Evolutionary conservation across 163 green algal species (phyloP), one percentile per base, ranked within the genome.

Genomic region (Chloromonas sp.): DNA sequence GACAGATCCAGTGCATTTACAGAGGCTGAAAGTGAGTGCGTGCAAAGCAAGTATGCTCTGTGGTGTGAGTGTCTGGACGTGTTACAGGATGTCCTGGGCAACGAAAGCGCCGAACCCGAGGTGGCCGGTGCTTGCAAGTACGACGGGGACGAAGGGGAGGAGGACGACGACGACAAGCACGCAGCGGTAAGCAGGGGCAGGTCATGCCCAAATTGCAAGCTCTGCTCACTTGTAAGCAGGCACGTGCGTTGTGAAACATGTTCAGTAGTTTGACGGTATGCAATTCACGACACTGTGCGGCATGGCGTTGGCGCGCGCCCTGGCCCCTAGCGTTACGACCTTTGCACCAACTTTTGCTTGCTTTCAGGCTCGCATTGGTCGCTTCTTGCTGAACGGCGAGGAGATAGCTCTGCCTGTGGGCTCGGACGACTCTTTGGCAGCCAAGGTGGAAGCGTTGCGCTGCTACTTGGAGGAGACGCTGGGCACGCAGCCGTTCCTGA

Each of bases 361-460:
- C 36, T 36, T 36, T 14, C 86, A 92, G 90, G 90, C 86, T 0
- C 82, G 88, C 80, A 82, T 82, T 58, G 90, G 91, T 2, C 83
- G 86, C 60, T 93, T 94, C 81, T 83, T 92, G 87, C 85, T 94
- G 74, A 87, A 93, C 58, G 90, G 90, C 1, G 62, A 89, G 86
- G 86, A 87, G 78, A 82, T 95, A n/a, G 74, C 83, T 60, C 84
- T 95, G 70, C 78, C 86, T 0, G 89, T 95, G 36, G 78, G 66
- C 0, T 60, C 83, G 3, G 58, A 78, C 0, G 92, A 93, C 86
- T 89, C 87, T 71, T 81, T 94, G 84, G 89, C 86, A 0, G 60
- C 90, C 58, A 91, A 90, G 83, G 88, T 95, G 59, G 92, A 95
- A 87, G 91, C 91, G 8, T 90, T 96, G 80, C 88, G 91, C 0